Base-by-base conservation (phyloP, 2,329 filamentous ascomycete species). In the Knufia fluminis region DNA sequence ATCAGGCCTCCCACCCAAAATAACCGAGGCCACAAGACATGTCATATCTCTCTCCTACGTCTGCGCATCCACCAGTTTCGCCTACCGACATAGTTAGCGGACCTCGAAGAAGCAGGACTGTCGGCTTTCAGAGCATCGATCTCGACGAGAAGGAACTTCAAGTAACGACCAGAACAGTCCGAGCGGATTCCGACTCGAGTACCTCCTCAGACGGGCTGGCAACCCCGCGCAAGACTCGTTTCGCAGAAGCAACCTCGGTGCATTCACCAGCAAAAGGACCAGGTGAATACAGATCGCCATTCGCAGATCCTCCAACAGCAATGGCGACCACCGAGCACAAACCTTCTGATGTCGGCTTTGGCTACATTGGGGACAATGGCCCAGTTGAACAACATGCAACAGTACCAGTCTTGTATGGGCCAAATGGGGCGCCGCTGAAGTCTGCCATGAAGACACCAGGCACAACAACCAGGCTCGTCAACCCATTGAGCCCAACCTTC, bases 401-500 rank as follows among this genome's bases (percentile, higher is more conserved):
- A 17, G 39, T 59, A 8, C 31, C 51, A 38, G 53, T 56, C 33
- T 45, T 38, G 44, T 57, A 59, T 46, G 55, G 54, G 3, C n/a
- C 52, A 7, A 54, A 51, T 10, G 54, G 54, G n/a, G 42, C 47
- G 22, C 87, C 87, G 4, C 77, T 95, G 60, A 94, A 92, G 75
- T 94, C 88, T 67, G 90, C 89, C 48, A 77, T 96, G 75, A 94
- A 80, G 71, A 82, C 86, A 16, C 90, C 91, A 3, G 88, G 89
- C 17, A 91, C 88, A 2, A 82, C 86, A 3, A 86, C 78, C 23
- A 78, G 83, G 60, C 79, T 77, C 54, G 70, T 90, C 57, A 92
- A 91, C 66, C 85, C 86, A 17, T 71, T 95, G 57, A 96, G 89
- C 68, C 90, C 91, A 35, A 96, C 90, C 0, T 97, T 96, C 66